These are phyloP conservation scores for Tremella fuciformis DNA, from an alignment of 768 basidiomycete species.

Conservation along the genomic window DNA sequence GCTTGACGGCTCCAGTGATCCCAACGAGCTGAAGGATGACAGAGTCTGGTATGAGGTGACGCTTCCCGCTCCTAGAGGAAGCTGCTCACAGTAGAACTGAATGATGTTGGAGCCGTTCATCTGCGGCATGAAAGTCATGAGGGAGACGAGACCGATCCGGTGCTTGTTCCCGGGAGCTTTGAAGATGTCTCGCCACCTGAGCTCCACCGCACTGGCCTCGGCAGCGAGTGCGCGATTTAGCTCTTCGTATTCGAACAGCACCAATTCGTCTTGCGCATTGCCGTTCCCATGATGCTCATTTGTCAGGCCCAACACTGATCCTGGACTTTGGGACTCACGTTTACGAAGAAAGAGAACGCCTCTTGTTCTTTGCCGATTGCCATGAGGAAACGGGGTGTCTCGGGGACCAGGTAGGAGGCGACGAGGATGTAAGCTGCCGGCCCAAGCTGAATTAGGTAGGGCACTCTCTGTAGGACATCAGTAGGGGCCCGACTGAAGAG, in stretches of 20 bases:
- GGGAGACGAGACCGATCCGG: conserved; percentile 44
- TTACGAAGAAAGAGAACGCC: conserved; percentile 48
- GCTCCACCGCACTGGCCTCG: too few relatives aligned
- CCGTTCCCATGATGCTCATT: conserved; percentile 53
- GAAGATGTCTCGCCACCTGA: conserved; percentile 49
- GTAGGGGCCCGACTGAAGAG: too few relatives aligned
- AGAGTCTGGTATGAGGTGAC: conserved; percentile 31
- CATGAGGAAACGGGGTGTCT: conserved; percentile 51
- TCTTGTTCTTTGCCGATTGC: conserved; percentile 48
- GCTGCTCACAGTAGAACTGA: conserved; percentile 51
- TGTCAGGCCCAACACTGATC: too few relatives aligned
- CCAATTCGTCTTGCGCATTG: conserved; percentile 49
- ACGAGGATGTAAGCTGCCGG: conserved; percentile 50
- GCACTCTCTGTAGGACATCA: conserved; percentile 29
- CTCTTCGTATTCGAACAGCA: conserved; percentile 52
- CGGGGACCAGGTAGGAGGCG: conserved; percentile 52
- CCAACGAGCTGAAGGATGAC: conserved; percentile 49
- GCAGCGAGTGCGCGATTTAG: conserved; percentile 49
- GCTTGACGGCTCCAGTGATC: conserved; percentile 49
- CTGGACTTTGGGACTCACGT: too few relatives aligned
- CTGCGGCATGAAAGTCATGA: conserved; percentile 50
- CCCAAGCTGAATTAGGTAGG: conserved; percentile 51
- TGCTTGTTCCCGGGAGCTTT: conserved; percentile 41
- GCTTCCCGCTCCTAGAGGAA: neutral
- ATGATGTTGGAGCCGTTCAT: conserved; percentile 47